Evolutionary conservation across 495 filamentous ascomycete species (phyloP).

Genomic region (Aspergillus bridgeri): DNA sequence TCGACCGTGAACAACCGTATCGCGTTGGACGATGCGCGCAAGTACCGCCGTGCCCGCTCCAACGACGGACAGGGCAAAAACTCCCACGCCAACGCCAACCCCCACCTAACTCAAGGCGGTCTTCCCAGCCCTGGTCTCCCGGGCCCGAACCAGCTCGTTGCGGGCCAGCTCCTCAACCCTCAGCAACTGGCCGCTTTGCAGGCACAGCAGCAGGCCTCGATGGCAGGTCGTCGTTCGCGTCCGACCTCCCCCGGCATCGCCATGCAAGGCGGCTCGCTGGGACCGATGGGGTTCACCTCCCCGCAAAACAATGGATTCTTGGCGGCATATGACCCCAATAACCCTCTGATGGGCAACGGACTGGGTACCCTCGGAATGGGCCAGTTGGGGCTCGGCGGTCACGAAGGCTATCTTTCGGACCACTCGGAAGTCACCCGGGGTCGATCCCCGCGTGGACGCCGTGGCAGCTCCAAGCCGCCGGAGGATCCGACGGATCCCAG

Average conservation of each 20-base stretch:
- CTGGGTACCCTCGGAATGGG: slow-evolving; percentile 68
- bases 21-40: slow-evolving; percentile 90
- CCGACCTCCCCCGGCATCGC: slow-evolving; percentile 89
- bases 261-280: slow-evolving; percentile 66
- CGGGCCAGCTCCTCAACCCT: slow-evolving; percentile 78
- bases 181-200: slow-evolving; percentile 87
- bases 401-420: slow-evolving; percentile 91
- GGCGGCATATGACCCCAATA: slow-evolving; percentile 75
- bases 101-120: slow-evolving; percentile 50
- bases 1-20: slow-evolving; percentile 99
- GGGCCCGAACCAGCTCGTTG: slow-evolving; percentile 68
- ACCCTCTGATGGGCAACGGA: slow-evolving; percentile 70
- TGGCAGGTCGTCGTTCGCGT: slow-evolving; percentile 80
- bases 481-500: slow-evolving; percentile 93
- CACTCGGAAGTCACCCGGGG: slow-evolving; percentile 87
- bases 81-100: slow-evolving; percentile 26
- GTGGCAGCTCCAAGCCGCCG: slow-evolving; percentile 94
- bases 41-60: slow-evolving; percentile 86
- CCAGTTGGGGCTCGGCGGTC: slow-evolving; percentile 66
- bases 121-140: slow-evolving; percentile 52
- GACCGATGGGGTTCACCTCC: slow-evolving; percentile 72
- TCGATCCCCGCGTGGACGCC: slow-evolving; percentile 84
- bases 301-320: slow-evolving; percentile 96
- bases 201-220: slow-evolving; percentile 74
- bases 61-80: slow-evolving; percentile 69